Base-by-base conservation (phyloP, 176 grass and related monocot species). In the Carex kokanica region DNA sequence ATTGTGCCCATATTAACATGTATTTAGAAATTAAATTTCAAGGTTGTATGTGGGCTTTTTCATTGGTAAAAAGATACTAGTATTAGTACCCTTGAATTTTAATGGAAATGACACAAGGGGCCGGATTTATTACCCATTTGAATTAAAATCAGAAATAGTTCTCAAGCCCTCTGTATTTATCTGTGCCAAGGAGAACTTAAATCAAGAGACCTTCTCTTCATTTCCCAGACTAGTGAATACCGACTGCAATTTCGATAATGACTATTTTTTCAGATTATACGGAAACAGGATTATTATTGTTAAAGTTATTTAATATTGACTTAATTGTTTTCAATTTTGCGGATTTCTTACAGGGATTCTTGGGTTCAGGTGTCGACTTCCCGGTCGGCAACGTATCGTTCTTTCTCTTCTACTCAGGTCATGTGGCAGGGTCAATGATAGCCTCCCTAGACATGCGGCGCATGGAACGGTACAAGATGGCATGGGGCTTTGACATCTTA, bases 391-490 rank as follows among this genome's bases (percentile, higher is more conserved):
- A 97, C 58, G 92, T 97, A 8, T 97, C 94, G 72, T 97, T 94
- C 87, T 97, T 94, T 86, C 94, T 97, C 85, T 97, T 97, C 94
- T 97, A 88, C 84, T 94, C 94, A 0, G 94, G 94, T 15, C 94
- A 97, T 18, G 94, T 97, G 13, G 92, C 94, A 0, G 94, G 92
- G 3, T 90, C 94, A 7, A 79, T 97, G 53, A 94, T 97, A 47
- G 94, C 94, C 0, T 90, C 94, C 25, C 41, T 87, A 53, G 94
- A 97, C 84, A 97, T 97, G 94, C 85, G 94, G 34, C 88, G 92
- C 0, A 73, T 84, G 38, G 79, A 88, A 0, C 83, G 92, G 5
- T 14, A 64, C 18, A 80, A 66, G 83, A 83, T 94, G 81, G 94
- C 92, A 2, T 83, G 83, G 59, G 78, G 85, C 57, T 97, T 91